Evolutionary conservation across 768 basidiomycete genomes (phyloP), one percentile per base, ranked within the genome.

Genomic region (Kwoniella heveanensis): DNA sequence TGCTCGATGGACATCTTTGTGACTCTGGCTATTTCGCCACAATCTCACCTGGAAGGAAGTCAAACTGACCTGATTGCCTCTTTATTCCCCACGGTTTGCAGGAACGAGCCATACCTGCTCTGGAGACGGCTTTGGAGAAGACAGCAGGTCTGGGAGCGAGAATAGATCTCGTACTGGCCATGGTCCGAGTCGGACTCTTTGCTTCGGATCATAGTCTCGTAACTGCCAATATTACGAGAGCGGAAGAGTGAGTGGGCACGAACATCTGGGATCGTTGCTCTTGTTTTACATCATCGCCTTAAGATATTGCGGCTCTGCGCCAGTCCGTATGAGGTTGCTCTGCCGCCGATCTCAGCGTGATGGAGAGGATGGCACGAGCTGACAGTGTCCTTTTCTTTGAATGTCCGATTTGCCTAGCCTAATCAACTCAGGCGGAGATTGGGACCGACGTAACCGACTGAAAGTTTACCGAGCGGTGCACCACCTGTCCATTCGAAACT

Each of bases 401-500:
- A n/a, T n/a, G n/a, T n/a, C n/a, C n/a, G n/a, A 32, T 13, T 32
- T 32, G 7, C 13, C 32, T 74, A 93, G 91, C 59, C 83, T 96
- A 47, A 90, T 96, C 57, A 93, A 97, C 71, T 86, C 92, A 78
- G 95, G 95, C 0, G 95, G 95, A 49, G 95, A 99, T 81, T 99
- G 95, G 95, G 95, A 99, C 79, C 84, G 95, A 57, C 86, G 93
- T 39, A 99, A 97, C 80, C 86, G 95, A 49, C 86, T 97, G 72
- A 99, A 99, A 81, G 95, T 97, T 46, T 99, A 98, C 82, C 86
- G 87, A 54, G 94, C 89, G 52, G 82, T 96, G 0, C 90, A 95
- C 74, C 83, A 88, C 48, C 81, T 94, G 30, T 89, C 91, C 29
- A 88, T 91, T 65, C 88, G 95, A n/a, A 88, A 94, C 73, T 97